Base-by-base conservation (phyloP, 176 grass and related monocot species). In the Triticum turgidum region DNA sequence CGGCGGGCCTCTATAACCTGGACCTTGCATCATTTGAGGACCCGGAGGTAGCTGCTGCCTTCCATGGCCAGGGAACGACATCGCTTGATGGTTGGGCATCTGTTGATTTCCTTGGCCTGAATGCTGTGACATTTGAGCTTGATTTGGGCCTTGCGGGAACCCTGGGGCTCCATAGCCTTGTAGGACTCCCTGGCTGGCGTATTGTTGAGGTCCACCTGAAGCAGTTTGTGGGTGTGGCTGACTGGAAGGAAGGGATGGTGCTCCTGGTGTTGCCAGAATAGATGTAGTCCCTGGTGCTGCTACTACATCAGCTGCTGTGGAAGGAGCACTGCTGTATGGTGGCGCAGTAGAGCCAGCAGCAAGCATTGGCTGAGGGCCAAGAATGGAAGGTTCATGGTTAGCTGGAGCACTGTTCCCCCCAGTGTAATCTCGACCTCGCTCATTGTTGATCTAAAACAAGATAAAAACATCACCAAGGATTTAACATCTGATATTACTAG, bases 401-500 rank as follows among this genome's bases (percentile, higher is more conserved):
- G 78, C 52, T 61, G 91, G 71, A 74, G 85, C 45, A 33, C 73
- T 44, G 67, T 65, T 90, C 38, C 85, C 89, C 73, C 87, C 88
- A 49, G 94, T 96, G 56, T 93, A 93, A 81, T 96, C 94, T 91
- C 89, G 89, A 52, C 89, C 89, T 82, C 94, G 89, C 54, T 96
- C 94, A 56, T 93, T 96, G 85, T 96, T 91, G 83, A 93, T 62
- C 94, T 96, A 89, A 88, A 89, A 87, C 47, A 61, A 88, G 44
- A 20, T 38, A 27, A 77, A 14, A 11, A 21, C 37, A 80, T 52
- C 56, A 83, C 65, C 22, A 52, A 35, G 32, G 21, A 41, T 80
- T 25, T 45, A 80, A 56, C 15, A 72, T 75, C 61, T 4, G n/a
- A 42, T 33, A 45, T 30, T 33, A 20, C 42, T 47, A 47, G 21